Base-by-base conservation (phyloP, 805 yeast genomes). In the Naumovozyma castellii region DNA sequence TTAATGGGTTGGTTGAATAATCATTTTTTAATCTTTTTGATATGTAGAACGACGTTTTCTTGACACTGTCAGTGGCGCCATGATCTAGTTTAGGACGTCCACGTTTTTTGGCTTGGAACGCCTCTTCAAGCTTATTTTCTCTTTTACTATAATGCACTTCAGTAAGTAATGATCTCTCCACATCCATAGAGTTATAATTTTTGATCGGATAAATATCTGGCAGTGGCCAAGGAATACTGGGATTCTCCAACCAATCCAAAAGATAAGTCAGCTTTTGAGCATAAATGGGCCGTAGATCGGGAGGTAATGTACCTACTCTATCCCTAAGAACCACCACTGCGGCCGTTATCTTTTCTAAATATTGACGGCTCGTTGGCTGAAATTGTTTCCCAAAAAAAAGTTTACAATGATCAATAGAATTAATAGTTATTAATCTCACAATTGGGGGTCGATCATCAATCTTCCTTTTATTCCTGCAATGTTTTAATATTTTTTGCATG, bases 361-460 rank as follows among this genome's bases (percentile, higher is more conserved):
- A 74, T 18, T 68, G 67, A 25, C 64, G 55, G 27, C 65, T 60
- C 32, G 48, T 62, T 43, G 45, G 48, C 9, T 48, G 45, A 20
- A 57, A 45, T 37, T 53, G 13, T 44, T 49, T 59, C 49, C 62
- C 64, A 66, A 77, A 72, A 50, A 70, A 65, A 42, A 72, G 53
- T 45, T 76, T 75, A 45, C 86, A 78, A 56, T 90, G 97, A 50
- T 90, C 96, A 18, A 85, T 76, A 2, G 94, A 80, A 51, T 84
- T 80, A 42, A 80, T 73, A 2, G 95, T 81, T 3, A 85, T 76
- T 18, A 90, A 64, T 29, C 90, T 65, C 18, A 90, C 53, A 3
- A 84, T 64, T 8, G 85, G 80, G 0, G 82, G 72, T 8, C 51
- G 56, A 6, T 46, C 32, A 36, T 40, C 47, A 25, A 44, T 47